Base-by-base conservation (phyloP, 2,329 filamentous ascomycete species). In the Corinectria fuckeliana region DNA sequence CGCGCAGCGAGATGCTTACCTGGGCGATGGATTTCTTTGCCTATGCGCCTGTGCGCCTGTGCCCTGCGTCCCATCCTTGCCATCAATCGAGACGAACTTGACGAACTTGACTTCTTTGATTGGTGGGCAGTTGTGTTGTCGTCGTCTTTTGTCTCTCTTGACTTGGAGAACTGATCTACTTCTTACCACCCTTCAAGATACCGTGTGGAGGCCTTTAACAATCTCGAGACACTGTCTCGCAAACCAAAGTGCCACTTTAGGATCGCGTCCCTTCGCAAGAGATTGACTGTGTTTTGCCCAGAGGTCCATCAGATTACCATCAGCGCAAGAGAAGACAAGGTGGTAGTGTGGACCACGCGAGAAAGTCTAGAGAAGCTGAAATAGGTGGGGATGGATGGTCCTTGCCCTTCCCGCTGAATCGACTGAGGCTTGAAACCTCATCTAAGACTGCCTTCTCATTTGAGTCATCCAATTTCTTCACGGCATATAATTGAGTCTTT, bases 281-380 rank as follows among this genome's bases (percentile, higher is more conserved):
- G 50, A 49, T 23, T 11, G 2, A 0, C 30, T 13, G 8, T 30
- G 8, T 20, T 23, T 4, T 14, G 41, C 44, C 61, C 58, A 62
- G 0, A 58, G 16, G 2, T 61, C 47, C 26, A n/a, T 16, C 7
- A 63, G 4, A n/a, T 62, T 63, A 5, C 42, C 50, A 1, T 63
- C 38, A 0, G 61, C 61, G 18, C 50, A 62, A 4, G 48, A 42
- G 5, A 62, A 62, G 1, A 62, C 32, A 11, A 59, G 38, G 18
- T 56, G 44, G 26, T 59, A 56, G 9, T 18, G 18, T 2, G 20
- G 2, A 13, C 41, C 59, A 9, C 13, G 28, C 6, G 51, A 32
- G 20, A 51, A 61, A 5, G 59, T 58, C 26, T 41, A 28, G 7
- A 59, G 59, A 25, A 59, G 59, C 10, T 23, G 30, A 25, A 59